phyloP scores from a whole-genome alignment of 139 green algal species.

The Raphidocelis subcapitata region DNA sequence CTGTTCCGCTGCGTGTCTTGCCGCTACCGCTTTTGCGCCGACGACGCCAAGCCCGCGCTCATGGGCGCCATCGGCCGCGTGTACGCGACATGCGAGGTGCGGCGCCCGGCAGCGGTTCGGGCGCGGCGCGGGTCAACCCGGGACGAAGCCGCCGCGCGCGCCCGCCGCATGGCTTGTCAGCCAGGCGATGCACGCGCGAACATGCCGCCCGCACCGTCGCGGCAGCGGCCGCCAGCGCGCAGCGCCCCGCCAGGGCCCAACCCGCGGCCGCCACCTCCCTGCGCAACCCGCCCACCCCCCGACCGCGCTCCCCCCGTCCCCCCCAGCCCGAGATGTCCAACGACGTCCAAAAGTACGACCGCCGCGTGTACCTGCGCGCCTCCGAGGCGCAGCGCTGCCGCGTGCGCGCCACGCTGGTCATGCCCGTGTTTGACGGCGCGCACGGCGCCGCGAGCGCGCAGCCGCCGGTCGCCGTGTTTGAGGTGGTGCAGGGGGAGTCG shows the following conservation, averaged over 20 bases:
- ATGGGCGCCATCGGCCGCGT: conserved; percentile 71
- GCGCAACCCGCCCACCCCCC: neutral
- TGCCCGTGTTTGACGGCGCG: conserved; percentile 54
- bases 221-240: too few relatives aligned
- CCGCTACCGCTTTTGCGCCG: conserved; percentile 80
- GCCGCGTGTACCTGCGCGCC: conserved; percentile 74
- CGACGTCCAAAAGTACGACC: conserved; percentile 81
- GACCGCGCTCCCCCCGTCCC: too few relatives aligned
- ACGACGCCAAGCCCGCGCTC: conserved; percentile 56
- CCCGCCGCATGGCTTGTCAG: too few relatives aligned
- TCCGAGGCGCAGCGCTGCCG: conserved; percentile 79
- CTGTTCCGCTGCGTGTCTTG: conserved; percentile 86
- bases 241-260: too few relatives aligned
- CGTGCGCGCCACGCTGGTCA: conserved; percentile 72
- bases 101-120: too few relatives aligned
- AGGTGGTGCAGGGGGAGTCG: conserved; percentile 73
- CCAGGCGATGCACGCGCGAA: too few relatives aligned
- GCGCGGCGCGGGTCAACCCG: too few relatives aligned
- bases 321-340: conserved; percentile 77
- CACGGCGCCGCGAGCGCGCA: neutral
- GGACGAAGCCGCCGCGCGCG: too few relatives aligned
- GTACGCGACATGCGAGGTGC: conserved; percentile 50
- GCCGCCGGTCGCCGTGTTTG: conserved; percentile 68
- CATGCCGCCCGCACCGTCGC: too few relatives aligned
- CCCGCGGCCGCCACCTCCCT: too few relatives aligned